A percentile compares a stretch with the other conserved stretches of the same genome.
Conservation (phyloP, 805 yeast genomes). For the Brettanomyces nanus region DNA sequence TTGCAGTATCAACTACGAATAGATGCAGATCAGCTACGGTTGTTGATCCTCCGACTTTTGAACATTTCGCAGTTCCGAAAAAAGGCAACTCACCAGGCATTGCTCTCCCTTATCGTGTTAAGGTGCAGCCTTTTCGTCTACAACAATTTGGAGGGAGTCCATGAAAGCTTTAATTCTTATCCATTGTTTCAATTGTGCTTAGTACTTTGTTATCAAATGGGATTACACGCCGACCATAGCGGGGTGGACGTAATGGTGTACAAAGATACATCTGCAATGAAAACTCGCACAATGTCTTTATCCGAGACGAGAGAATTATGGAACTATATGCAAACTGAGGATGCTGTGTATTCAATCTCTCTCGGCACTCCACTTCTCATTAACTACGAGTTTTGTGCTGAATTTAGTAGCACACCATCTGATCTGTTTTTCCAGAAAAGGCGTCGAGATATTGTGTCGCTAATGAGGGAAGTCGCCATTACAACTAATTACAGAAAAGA, state of each 20-base stretch:
- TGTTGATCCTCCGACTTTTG: conserved; percentile 6
- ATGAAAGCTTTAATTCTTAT: conserved; percentile 5
- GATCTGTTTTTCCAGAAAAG: neutral
- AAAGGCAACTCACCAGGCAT: conserved; percentile 4
- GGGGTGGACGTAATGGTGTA: neutral
- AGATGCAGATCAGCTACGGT: conserved; percentile 4
- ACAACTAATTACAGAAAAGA: conserved; percentile 1
- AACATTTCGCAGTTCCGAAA: conserved; percentile 8
- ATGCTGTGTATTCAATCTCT: conserved; percentile 7
- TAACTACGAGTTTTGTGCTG: conserved; percentile 9
- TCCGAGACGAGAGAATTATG: conserved; percentile 7
- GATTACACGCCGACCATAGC: conserved; percentile 5
- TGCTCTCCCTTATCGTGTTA: conserved; percentile 6
- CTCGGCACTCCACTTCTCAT: conserved; percentile 9
- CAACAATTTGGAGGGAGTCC: conserved; percentile 2
- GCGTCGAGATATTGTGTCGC: neutral
- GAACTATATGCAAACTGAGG: conserved; percentile 10
- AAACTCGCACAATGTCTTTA: neutral
- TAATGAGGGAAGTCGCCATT: conserved; percentile 1
- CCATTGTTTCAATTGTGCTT: conserved; percentile 6
- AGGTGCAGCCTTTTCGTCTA: conserved; percentile 2
- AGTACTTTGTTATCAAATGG: conserved; percentile 3
- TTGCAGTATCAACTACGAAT: conserved; percentile 3
- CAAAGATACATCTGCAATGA: neutral
- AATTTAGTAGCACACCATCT: neutral